These are phyloP conservation scores for Coelastrella sp. DNA, from an alignment of 139 green algal genomes.

Conservation along the genomic window DNA sequence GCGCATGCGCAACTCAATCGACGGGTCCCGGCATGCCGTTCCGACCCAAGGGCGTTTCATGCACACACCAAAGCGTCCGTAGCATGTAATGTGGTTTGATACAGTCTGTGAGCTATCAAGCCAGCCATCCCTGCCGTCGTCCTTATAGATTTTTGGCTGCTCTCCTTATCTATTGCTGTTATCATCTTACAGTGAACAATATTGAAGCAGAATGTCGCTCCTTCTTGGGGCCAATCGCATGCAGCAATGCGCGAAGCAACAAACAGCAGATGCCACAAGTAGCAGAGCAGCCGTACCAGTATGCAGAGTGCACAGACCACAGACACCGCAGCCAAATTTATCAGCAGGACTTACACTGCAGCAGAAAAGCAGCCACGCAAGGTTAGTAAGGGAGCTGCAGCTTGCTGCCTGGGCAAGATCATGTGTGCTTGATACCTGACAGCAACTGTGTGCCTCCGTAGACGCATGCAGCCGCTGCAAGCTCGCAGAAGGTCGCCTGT, in stretches of 20 bases:
- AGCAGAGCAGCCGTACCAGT: conserved; percentile 15
- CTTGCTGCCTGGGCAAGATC: conserved; percentile 1
- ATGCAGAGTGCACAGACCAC: neutral
- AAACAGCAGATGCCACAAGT: conserved; percentile 6
- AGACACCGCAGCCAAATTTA: neutral
- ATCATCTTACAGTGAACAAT: too few species aligned
- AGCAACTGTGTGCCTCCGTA: neutral
- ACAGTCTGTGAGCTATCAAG: too few species aligned
- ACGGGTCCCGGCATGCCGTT: too few species aligned
- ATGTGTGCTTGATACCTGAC: neutral
- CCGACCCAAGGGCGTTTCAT: too few species aligned
- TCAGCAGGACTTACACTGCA: neutral
- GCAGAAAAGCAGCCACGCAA: conserved; percentile 22
- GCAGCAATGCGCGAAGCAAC: conserved; percentile 19
- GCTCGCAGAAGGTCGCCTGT: conserved; percentile 63
- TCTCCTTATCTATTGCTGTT: neutral
- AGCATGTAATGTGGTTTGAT: too few species aligned
- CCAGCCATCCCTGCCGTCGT: too few species aligned
- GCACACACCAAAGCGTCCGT: too few species aligned
- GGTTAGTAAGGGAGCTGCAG: neutral
- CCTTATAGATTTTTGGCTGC: neutral
- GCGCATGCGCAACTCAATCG: too few species aligned
- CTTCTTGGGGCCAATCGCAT: neutral
- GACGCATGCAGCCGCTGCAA: conserved; percentile 45
- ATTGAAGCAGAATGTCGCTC: conserved; percentile 1